Evolutionary conservation across 1,139 yeast genomes (phyloP), one percentile per base, ranked within the genome.

Genomic region (Geotrichum cucujoidarum): DNA sequence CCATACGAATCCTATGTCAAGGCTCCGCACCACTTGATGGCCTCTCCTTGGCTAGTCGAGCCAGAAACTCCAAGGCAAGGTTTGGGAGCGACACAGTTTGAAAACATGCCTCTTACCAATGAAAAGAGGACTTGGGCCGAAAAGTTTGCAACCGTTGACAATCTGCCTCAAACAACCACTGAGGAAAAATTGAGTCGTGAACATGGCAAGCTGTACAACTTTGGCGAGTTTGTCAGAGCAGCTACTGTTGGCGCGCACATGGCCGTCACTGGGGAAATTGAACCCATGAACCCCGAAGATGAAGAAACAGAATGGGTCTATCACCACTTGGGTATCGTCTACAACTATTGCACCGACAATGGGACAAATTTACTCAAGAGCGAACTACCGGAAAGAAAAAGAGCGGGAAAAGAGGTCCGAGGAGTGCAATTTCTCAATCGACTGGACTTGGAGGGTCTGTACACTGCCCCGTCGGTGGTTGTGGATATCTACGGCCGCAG

Each of bases 401-500:
- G 94, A 24, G 78, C 83, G 14, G 76, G 78, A 49, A 92, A 87
- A 69, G 98, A 92, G 66, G 71, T 90, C 50, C 76, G 76, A 37
- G 82, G 92, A 24, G 78, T 88, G 45, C 81, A 78, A 60, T 73
- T 77, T 49, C 71, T 90, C 60, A 85, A 85, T 69, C 73, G 80
- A 57, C 68, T 83, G 44, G 90, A 86, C 59, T 63, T 80, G 32
- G 70, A 70, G 16, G 88, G 83, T 38, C 71, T 89, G 45, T 78
- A 80, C 59, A 81, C 83, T 48, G 72, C 90, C 53, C 79, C 87
- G 57, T 86, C 97, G 6, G 76, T 90, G 40, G 76, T 90, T 52
- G 88, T 92, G 49, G 97, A 92, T 66, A 90, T 78, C 68, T 80
- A 85, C 65, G 98, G 98, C 53, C 83, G 80, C 60, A 78, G 97